Base-by-base conservation (phyloP, 2,329 filamentous ascomycete species). In the Aspergillus sp. region DNA sequence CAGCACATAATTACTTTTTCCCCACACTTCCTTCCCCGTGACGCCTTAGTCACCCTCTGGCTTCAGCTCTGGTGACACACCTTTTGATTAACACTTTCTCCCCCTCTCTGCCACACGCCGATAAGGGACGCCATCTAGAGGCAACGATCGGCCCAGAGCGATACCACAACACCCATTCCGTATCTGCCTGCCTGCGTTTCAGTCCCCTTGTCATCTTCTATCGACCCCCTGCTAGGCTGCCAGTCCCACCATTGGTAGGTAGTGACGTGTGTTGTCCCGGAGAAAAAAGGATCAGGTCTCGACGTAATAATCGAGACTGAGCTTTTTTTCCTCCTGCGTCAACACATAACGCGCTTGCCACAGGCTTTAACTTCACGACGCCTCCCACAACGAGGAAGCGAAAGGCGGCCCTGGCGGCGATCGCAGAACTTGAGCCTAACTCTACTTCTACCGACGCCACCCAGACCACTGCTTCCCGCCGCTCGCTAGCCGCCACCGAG, bases 371-470 rank as follows among this genome's bases (percentile, higher is more conserved):
- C 45, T 76, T 75, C 83, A 84, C 77, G 75, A 85, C 83, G 83
- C 80, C 82, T 81, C 80, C 82, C 71, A 76, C 74, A 73, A 77
- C 77, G 61, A 82, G 77, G 69, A 85, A 85, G 74, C 78, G 83
- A 73, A 85, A 83, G 78, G 82, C 82, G 75, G 76, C 76, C 74
- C 81, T 83, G 76, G 79, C 72, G 72, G 73, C 74, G 70, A 72
- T 72, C 66, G 67, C 70, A 64, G 65, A 74, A 64, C 64, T 71
- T 62, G 62, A 63, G 52, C 51, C 50, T 57, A 23, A 23, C 13
- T 66, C 64, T 61, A 66, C 65, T 66, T 63, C 68, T 69, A 66
- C 71, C 70, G 25, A 28, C 25, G 70, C 72, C 71, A 72, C 72
- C 64, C 62, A 69, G 59, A 64, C 69, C 69, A 56, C 67, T 65